A percentile compares a stretch with the other conserved stretches of the same genome.
These are phyloP conservation scores for Rosa rugosa DNA, from an alignment of 306 rosid species.

Conservation along the genomic window DNA sequence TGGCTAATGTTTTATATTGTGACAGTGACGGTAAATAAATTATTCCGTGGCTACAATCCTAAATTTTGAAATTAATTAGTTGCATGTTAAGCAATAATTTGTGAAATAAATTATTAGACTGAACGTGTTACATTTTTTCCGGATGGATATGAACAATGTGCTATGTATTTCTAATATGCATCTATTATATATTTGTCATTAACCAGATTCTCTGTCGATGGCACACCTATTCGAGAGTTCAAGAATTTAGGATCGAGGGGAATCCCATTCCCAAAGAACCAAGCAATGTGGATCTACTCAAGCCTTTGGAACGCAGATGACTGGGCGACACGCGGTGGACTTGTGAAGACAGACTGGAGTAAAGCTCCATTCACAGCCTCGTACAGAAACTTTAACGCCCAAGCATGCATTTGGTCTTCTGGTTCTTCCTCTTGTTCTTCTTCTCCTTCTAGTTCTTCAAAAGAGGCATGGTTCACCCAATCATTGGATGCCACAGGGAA, in stretches of 20 bases:
- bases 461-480: constrained; percentile 5
- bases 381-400: constrained; percentile 21
- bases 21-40: too few species aligned
- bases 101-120: too few species aligned
- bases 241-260: constrained; percentile 63
- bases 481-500: constrained; percentile 5
- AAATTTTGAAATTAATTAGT: too few species aligned
- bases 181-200: neutral
- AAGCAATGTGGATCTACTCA: constrained; percentile 57
- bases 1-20: neutral
- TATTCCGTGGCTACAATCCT: too few species aligned
- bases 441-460: neutral
- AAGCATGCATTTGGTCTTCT: constrained; percentile 24
- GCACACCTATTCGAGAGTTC: constrained; percentile 62
- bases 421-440: constrained; percentile 16
- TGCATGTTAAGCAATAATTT: too few species aligned
- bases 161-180: neutral
- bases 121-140: too few species aligned
- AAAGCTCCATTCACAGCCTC: constrained; percentile 71
- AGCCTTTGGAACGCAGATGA: constrained; percentile 61
- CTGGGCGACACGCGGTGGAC: constrained; percentile 74
- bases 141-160: too few species aligned
- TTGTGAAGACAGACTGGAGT: constrained; percentile 61
- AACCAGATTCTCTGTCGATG: constrained; percentile 54
- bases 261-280: constrained; percentile 44